These are phyloP conservation scores for Trichaptum fuscoviolaceum DNA, from an alignment of 768 basidiomycete species.

Conservation along the genomic window DNA sequence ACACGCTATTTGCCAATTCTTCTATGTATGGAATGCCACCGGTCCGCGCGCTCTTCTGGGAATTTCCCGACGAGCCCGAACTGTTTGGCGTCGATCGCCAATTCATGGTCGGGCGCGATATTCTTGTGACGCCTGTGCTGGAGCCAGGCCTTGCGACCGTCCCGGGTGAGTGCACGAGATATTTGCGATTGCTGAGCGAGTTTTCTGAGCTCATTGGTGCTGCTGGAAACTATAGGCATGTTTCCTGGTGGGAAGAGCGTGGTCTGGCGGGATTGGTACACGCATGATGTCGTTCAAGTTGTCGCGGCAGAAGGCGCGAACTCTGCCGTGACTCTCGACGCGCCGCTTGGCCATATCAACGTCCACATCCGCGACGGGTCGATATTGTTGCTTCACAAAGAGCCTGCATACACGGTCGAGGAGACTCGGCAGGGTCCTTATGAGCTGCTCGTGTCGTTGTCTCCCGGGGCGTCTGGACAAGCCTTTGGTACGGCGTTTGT, in stretches of 20 bases:
- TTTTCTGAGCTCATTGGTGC: background rate
- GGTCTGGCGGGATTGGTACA: conserved; percentile 73
- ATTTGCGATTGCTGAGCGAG: background rate
- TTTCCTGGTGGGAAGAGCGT: conserved; percentile 57
- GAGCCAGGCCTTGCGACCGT: conserved; percentile 63
- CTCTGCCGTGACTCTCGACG: conserved; percentile 51
- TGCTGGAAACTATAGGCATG: conserved; percentile 35
- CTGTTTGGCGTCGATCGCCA: conserved; percentile 59
- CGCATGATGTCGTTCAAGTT: conserved; percentile 52
- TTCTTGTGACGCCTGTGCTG: conserved; percentile 75
- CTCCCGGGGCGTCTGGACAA: conserved; percentile 33
- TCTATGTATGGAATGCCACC: conserved; percentile 63
- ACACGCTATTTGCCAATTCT: conserved; percentile 67
- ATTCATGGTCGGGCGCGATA: conserved; percentile 64
- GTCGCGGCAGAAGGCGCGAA: conserved; percentile 31
- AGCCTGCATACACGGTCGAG: conserved; percentile 62
- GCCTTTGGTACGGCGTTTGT: conserved; percentile 61
- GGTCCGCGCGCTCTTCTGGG: conserved; percentile 70
- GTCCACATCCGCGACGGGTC: conserved; percentile 68
- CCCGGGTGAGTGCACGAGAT: conserved; percentile 37
- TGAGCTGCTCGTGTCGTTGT: conserved; percentile 54
- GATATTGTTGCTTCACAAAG: conserved; percentile 55
- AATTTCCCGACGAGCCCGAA: conserved; percentile 69
- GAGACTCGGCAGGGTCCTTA: conserved; percentile 62
- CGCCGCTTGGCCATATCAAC: conserved; percentile 71